Evolutionary conservation across 140 eudicot species (phyloP).

Genomic region (Flaveria floridana): DNA sequence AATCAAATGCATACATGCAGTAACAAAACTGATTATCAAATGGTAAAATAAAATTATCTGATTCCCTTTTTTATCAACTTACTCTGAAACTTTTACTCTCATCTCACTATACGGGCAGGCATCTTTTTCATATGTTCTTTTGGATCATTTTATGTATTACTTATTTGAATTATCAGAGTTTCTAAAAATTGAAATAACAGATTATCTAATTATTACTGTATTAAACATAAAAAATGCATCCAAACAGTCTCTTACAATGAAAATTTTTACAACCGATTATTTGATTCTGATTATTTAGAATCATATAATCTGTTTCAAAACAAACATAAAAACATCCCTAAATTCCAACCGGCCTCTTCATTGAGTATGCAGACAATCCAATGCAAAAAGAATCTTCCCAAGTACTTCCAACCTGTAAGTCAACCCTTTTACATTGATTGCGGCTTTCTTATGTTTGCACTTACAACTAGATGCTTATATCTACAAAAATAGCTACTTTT

Average conservation of each 20-base stretch:
- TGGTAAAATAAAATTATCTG: neutral
- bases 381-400: constrained; percentile 36
- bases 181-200: neutral
- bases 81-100: neutral
- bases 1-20: neutral
- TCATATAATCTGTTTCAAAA: constrained; percentile 1
- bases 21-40: neutral
- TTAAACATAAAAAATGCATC: too few relatives aligned
- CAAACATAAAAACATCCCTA: neutral
- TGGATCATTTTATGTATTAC: neutral
- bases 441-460: constrained; percentile 35
- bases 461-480: constrained; percentile 33
- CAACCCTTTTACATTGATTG: constrained; percentile 35
- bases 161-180: neutral
- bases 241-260: neutral
- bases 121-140: neutral
- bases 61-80: neutral
- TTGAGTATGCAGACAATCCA: constrained; percentile 38
- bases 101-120: neutral
- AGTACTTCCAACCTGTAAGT: constrained; percentile 42
- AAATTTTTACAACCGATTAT: neutral
- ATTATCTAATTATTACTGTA: neutral
- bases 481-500: constrained; percentile 22
- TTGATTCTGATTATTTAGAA: neutral
- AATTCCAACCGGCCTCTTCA: constrained; percentile 25